These are phyloP conservation scores for Aechmea fasciata DNA, from an alignment of 176 grass and related monocot genomes.

Conservation along the genomic window DNA sequence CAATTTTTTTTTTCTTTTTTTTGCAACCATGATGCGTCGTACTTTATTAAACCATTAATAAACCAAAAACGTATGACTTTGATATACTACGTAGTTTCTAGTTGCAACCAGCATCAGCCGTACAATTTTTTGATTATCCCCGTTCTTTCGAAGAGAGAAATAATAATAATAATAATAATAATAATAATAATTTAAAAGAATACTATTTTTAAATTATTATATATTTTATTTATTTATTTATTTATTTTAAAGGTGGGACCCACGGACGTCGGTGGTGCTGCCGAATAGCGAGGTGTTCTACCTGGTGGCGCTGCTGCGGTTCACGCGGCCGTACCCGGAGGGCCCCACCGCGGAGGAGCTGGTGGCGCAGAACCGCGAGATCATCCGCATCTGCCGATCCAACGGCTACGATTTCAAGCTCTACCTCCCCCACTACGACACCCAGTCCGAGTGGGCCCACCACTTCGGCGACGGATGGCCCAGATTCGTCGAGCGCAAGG, in stretches of 20 bases:
- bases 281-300: constrained; percentile 78
- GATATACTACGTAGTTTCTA: too few relatives aligned
- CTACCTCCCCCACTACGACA: constrained; percentile 63
- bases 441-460: constrained; percentile 45
- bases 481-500: constrained; percentile 58
- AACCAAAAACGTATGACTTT: too few relatives aligned
- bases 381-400: constrained; percentile 41
- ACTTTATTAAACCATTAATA: too few relatives aligned
- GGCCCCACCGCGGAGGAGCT: constrained; percentile 41
- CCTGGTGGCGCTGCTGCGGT: constrained; percentile 84
- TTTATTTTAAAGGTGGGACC: constrained; percentile 68
- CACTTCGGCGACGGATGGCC: constrained; percentile 68
- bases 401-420: constrained; percentile 85
- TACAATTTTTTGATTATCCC: too few relatives aligned
- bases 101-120: too few relatives aligned
- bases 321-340: constrained; percentile 35
- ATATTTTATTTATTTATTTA: not conserved
- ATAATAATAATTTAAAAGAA: too few relatives aligned
- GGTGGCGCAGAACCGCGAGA: constrained; percentile 59
- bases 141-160: not conserved
- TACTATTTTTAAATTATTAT: not conserved
- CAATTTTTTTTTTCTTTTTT: too few relatives aligned
- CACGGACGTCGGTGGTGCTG: constrained; percentile 60
- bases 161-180: not conserved
- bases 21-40: too few relatives aligned